Evolutionary conservation across 352 stramenopile species (phyloP).

Genomic region (Phytopythium oedochilum): DNA sequence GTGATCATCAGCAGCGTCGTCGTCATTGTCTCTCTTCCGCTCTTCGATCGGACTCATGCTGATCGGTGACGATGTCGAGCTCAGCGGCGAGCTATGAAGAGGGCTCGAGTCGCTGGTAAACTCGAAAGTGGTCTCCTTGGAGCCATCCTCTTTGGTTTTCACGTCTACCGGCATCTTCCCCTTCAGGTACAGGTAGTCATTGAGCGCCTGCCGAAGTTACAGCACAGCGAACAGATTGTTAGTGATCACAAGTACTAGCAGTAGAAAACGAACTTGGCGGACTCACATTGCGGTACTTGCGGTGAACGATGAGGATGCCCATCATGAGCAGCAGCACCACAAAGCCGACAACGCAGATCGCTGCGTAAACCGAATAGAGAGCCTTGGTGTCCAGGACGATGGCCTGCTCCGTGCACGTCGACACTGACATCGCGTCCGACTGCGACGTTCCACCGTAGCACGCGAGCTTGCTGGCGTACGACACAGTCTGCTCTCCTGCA

Average conservation of each 20-base stretch:
- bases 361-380: conserved; percentile 71
- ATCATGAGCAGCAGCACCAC: conserved; percentile 68
- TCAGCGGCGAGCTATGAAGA: conserved; percentile 38
- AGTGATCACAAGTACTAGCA: neutral
- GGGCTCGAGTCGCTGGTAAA: conserved; percentile 58
- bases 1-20: conserved; percentile 15
- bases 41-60: conserved; percentile 11
- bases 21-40: conserved; percentile 18
- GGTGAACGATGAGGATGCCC: conserved; percentile 60
- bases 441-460: conserved; percentile 55
- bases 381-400: conserved; percentile 67
- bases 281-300: conserved; percentile 67
- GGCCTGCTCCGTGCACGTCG: conserved; percentile 55
- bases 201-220: conserved; percentile 36
- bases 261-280: neutral
- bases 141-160: conserved; percentile 44
- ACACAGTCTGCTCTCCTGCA: conserved; percentile 49
- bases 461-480: conserved; percentile 43
- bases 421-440: conserved; percentile 36
- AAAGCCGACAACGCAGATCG: conserved; percentile 52
- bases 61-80: conserved; percentile 12
- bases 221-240: neutral
- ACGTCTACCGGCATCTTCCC: conserved; percentile 61
- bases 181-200: conserved; percentile 83
- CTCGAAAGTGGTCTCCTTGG: conserved; percentile 74